Evolutionary conservation across 768 basidiomycete species (phyloP).

Genomic region (Serendipita sp.): DNA sequence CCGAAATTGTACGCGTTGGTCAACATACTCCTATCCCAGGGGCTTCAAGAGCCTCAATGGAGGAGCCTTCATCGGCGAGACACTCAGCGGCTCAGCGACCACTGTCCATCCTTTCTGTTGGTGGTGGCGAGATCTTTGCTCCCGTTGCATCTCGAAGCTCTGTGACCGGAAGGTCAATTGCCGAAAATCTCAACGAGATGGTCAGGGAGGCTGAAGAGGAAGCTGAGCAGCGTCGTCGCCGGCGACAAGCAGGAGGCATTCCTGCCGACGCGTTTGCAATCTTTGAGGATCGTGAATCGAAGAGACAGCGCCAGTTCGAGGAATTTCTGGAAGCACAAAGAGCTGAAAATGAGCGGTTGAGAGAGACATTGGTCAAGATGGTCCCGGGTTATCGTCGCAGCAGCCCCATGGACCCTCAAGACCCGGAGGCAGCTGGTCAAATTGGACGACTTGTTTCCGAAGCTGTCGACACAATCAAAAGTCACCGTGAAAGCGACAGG

Average conservation of each 20-base stretch:
- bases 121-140: not conserved
- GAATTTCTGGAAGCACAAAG: slow-evolving; percentile 30
- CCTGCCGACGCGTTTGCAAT: slow-evolving; percentile 3
- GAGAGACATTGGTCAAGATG: slow-evolving; percentile 30
- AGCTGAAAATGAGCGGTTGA: slow-evolving; percentile 38
- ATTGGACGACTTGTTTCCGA: slow-evolving; percentile 14
- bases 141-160: not conserved
- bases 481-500: not conserved
- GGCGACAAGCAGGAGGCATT: slow-evolving; percentile 6
- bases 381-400: not conserved
- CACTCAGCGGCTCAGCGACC: not conserved
- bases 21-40: slow-evolving; percentile 5
- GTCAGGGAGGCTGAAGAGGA: slow-evolving; percentile 11
- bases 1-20: slow-evolving; percentile 6
- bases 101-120: slow-evolving; percentile 4
- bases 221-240: slow-evolving; percentile 10
- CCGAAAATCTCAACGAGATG: slow-evolving; percentile 8
- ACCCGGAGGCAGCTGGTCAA: too few species aligned
- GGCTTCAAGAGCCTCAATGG: not conserved
- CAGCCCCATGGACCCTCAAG: not conserved
- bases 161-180: not conserved
- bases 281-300: slow-evolving; percentile 9
- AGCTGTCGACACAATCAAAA: slow-evolving; percentile 12
- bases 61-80: not conserved
- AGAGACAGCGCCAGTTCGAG: not conserved